A percentile compares a stretch with the other conserved stretches of the same genome.
Evolutionary conservation across 345 rosid genomes (phyloP).

Genomic region (Lumnitzera littorea): DNA sequence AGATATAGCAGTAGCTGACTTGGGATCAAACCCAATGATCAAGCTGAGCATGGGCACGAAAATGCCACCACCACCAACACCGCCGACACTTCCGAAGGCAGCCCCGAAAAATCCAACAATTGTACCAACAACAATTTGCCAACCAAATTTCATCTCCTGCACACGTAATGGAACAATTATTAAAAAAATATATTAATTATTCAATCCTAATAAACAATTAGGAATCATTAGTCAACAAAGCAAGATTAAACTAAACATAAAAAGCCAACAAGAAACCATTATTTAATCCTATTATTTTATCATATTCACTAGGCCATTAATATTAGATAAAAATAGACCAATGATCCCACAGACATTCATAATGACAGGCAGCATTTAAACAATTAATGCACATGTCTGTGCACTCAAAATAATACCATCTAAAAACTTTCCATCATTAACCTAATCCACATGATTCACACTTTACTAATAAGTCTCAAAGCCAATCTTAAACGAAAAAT

Average conservation of each 20-base stretch:
- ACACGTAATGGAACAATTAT: constrained; percentile 1
- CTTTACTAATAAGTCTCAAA: no score
- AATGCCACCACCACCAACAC: constrained; percentile 52
- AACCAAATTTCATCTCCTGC: constrained; percentile 66
- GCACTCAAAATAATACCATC: no score
- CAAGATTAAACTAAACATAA: neutral
- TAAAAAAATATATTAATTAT: neutral
- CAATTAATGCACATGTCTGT: neutral
- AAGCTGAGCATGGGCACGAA: constrained; percentile 72
- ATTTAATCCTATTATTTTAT: neutral
- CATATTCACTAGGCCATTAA: neutral
- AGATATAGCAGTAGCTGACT: constrained; percentile 75
- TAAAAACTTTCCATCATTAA: no score
- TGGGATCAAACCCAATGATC: constrained; percentile 75
- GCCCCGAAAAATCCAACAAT: constrained; percentile 80
- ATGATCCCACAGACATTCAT: neutral
- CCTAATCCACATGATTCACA: neutral
- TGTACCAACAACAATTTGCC: constrained; percentile 60
- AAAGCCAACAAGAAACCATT: neutral
- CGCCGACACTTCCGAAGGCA: constrained; percentile 78
- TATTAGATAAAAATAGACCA: neutral
- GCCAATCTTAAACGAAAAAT: no score
- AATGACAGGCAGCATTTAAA: neutral
- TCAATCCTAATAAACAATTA: neutral
- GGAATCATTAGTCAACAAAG: neutral